These are phyloP conservation scores for Samsoniella hepiali DNA, from an alignment of 2,329 filamentous ascomycete species.

Conservation along the genomic window DNA sequence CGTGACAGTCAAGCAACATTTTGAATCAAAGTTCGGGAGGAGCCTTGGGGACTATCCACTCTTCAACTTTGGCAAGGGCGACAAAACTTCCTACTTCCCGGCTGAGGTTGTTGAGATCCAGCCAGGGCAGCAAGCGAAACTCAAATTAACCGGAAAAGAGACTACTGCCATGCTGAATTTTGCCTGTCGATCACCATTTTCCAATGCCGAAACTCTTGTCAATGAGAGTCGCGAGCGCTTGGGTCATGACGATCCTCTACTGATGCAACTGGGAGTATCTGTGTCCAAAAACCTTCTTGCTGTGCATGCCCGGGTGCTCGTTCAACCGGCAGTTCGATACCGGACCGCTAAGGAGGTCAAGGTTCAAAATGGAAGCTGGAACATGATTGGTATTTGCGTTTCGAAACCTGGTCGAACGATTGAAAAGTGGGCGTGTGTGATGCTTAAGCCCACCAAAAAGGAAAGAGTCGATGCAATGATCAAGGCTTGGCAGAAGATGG, in stretches of 20 bases:
- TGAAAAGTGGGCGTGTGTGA: slow-evolving; percentile 49
- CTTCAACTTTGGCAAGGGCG: slow-evolving; percentile 60
- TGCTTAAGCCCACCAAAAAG: slow-evolving; percentile 32
- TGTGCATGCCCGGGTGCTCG: slow-evolving; percentile 67
- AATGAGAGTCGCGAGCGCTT: slow-evolving; percentile 55
- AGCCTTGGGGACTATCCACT: slow-evolving; percentile 49
- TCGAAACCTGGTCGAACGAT: slow-evolving; percentile 46
- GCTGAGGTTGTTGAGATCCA: slow-evolving; percentile 63
- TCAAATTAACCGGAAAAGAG: slow-evolving; percentile 58
- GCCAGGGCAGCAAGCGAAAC: slow-evolving; percentile 60
- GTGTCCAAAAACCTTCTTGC: slow-evolving; percentile 63
- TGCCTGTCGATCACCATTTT: slow-evolving; percentile 62
- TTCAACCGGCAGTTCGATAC: slow-evolving; percentile 61
- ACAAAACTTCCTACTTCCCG: slow-evolving; percentile 61
- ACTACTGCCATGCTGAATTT: slow-evolving; percentile 68
- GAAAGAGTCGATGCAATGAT: slow-evolving; percentile 33
- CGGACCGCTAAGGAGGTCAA: slow-evolving; percentile 27
- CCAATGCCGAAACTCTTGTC: slow-evolving; percentile 66
- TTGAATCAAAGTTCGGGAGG: slow-evolving; percentile 37
- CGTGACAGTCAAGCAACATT: slow-evolving; percentile 44
- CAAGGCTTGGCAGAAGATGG: slow-evolving; percentile 26
- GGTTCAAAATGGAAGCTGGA: slow-evolving; percentile 62
- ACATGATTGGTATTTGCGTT: slow-evolving; percentile 59
- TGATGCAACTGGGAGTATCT: slow-evolving; percentile 59
- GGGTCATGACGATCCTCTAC: slow-evolving; percentile 49